Evolutionary conservation across 2,329 filamentous ascomycete genomes (phyloP).

Genomic region (Rhynchosporium agropyri): DNA sequence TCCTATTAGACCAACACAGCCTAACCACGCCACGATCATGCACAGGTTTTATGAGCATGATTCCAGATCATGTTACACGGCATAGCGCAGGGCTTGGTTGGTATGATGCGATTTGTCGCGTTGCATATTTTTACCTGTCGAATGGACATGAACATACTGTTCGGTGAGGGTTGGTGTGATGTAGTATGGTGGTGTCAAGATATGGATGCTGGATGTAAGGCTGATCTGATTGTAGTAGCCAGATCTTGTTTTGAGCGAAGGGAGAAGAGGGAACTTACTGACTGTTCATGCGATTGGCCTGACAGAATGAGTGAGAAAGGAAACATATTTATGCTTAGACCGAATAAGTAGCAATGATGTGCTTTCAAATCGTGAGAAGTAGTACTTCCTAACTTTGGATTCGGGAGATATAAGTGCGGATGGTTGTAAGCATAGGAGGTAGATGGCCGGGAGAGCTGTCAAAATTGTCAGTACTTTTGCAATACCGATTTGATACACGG

Average conservation of each 20-base stretch:
- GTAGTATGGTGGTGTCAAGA: too few species aligned
- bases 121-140: too few species aligned
- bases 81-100: conserved; percentile 4
- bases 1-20: too few species aligned
- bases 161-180: conserved; percentile 2
- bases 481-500: background rate
- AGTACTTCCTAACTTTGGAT: background rate
- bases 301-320: too few species aligned
- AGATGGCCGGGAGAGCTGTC: background rate
- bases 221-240: too few species aligned
- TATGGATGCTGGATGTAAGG: too few species aligned
- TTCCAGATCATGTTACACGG: conserved; percentile 16
- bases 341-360: background rate
- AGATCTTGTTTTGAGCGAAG: too few species aligned
- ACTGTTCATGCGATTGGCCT: too few species aligned
- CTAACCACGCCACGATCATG: conserved; percentile 6
- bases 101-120: background rate
- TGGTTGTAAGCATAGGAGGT: background rate
- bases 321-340: too few species aligned
- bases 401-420: background rate
- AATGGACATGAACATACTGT: background rate
- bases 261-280: too few species aligned
- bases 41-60: conserved; percentile 7
- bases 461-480: background rate
- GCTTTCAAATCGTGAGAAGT: conserved; percentile 9